Conservation (phyloP, 139 green algal genomes). For the Edaphochlamys debaryana region DNA sequence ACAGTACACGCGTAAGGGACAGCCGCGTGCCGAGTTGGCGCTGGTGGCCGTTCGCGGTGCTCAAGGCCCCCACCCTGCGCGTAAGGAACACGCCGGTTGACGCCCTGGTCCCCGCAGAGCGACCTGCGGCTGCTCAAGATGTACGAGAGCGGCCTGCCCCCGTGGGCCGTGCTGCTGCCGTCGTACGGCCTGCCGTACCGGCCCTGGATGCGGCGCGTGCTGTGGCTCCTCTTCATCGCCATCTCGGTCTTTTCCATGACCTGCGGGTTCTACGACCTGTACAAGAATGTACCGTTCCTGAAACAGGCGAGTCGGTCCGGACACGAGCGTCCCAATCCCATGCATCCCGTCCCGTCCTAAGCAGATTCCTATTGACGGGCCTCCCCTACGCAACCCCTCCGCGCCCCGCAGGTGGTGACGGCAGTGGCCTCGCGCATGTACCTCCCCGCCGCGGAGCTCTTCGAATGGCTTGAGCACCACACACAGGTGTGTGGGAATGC, state of each 20-base stretch:
- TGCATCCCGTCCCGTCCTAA: too few species aligned
- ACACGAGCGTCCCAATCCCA: too few species aligned
- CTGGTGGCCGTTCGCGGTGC: too few species aligned
- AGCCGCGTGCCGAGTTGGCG: too few species aligned
- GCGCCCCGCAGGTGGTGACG: conserved; percentile 31
- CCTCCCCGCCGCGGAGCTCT: conserved; percentile 64
- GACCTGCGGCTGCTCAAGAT: conserved; percentile 84
- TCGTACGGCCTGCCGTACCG: conserved; percentile 73
- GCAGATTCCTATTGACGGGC: too few species aligned
- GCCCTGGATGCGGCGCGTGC: conserved; percentile 79
- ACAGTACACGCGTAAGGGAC: too few species aligned
- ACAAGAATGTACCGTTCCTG: conserved; percentile 84
- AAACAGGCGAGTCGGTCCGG: conserved; percentile 49
- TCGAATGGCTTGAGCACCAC: conserved; percentile 86
- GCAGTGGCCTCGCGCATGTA: conserved; percentile 50
- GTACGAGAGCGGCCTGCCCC: conserved; percentile 79
- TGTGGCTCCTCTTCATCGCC: conserved; percentile 78
- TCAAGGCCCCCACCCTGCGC: too few species aligned
- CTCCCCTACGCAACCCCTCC: not conserved
- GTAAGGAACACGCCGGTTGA: not conserved
- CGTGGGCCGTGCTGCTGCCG: conserved; percentile 82
- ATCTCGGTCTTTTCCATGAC: conserved; percentile 81
- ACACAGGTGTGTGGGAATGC: too few species aligned
- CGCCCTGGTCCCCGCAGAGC: conserved; percentile 42
- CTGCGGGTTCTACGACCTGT: conserved; percentile 59